A percentile compares a stretch with the other conserved stretches of the same genome.
Conservation (phyloP, 148 eudicot genomes). For the Vaccinium darrowii region DNA sequence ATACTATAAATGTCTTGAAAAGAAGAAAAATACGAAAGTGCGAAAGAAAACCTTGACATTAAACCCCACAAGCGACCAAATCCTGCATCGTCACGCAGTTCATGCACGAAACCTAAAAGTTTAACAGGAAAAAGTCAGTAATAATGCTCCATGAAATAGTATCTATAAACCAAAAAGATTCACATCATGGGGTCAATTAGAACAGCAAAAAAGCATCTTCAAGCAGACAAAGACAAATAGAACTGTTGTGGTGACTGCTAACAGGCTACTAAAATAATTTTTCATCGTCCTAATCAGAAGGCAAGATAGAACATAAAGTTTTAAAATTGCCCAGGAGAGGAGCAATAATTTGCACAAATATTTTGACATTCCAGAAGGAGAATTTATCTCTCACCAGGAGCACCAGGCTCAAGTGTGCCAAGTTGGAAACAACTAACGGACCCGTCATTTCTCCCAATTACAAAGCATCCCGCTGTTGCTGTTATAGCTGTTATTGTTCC, state of each 20-base stretch:
- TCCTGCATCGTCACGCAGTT: conserved; percentile 85
- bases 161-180: not conserved
- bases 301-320: conserved; percentile 1
- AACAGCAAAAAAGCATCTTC: not conserved
- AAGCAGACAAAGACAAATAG: not conserved
- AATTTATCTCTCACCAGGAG: conserved; percentile 51
- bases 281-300: not conserved
- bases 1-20: not conserved
- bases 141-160: not conserved
- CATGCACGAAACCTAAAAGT: conserved; percentile 61
- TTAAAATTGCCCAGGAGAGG: not conserved
- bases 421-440: conserved; percentile 67
- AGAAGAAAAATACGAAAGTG: conserved; percentile 7
- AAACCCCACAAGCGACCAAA: conserved; percentile 90
- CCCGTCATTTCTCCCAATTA: conserved; percentile 87
- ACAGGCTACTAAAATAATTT: not conserved
- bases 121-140: conserved; percentile 7
- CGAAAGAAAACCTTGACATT: conserved; percentile 65
- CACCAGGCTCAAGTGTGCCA: conserved; percentile 60
- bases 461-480: conserved; percentile 63
- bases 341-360: not conserved
- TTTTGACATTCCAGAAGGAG: not conserved
- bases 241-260: conserved; percentile 1
- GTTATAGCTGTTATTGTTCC: conserved; percentile 62
- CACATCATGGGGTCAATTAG: not conserved